Percentiles rank a stretch among this genome's conserved stretches.
phyloP scores from a whole-genome alignment of 345 rosid genomes.

The Theobroma cacao region DNA sequence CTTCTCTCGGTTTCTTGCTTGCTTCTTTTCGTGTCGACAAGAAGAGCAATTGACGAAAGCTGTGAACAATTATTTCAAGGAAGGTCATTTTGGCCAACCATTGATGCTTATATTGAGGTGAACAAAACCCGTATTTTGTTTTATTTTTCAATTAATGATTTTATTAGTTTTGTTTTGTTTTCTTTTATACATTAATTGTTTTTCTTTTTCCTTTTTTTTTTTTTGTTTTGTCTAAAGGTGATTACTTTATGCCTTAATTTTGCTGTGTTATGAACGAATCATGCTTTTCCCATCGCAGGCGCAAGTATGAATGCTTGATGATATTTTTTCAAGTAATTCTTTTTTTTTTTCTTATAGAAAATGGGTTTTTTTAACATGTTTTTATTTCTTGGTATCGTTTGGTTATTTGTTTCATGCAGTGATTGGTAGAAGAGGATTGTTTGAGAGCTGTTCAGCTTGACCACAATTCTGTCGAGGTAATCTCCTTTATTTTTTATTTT shows the following conservation, averaged over 20 bases:
- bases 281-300: constrained; percentile 82
- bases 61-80: constrained; percentile 60
- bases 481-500: neutral
- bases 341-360: too few relatives aligned
- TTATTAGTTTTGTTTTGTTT: neutral
- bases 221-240: constrained; percentile 45
- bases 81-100: constrained; percentile 73
- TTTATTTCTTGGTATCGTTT: constrained; percentile 4
- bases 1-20: too few relatives aligned
- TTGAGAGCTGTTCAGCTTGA: constrained; percentile 73
- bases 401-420: constrained; percentile 34
- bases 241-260: constrained; percentile 79
- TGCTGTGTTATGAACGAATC: constrained; percentile 85
- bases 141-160: too few relatives aligned
- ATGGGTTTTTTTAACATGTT: neutral
- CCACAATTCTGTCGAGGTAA: constrained; percentile 66
- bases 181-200: too few relatives aligned
- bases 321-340: neutral
- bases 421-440: constrained; percentile 84
- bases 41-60: constrained; percentile 64
- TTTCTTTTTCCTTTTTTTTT: neutral
- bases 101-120: constrained; percentile 92
- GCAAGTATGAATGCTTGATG: constrained; percentile 58
- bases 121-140: neutral
- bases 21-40: too few relatives aligned